phyloP scores from a whole-genome alignment of 345 rosid genomes.

The Anacardium occidentale region DNA sequence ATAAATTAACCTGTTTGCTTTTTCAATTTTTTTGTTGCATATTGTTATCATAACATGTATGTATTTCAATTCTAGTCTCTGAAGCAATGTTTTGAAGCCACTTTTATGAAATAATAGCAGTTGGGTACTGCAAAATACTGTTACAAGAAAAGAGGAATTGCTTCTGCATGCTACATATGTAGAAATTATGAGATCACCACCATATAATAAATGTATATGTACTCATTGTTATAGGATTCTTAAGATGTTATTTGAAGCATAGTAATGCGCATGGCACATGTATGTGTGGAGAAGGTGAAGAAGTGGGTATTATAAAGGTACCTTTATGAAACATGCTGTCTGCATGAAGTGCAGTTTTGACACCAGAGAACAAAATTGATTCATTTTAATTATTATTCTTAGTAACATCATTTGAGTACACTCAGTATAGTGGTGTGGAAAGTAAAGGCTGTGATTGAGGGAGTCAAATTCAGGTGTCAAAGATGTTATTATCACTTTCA shows the following conservation, averaged over 20 bases:
- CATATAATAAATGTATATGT: neutral
- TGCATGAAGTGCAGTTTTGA: slow-evolving; percentile 7
- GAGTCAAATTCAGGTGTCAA: neutral
- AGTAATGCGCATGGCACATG: slow-evolving; percentile 22
- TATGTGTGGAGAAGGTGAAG: slow-evolving; percentile 3
- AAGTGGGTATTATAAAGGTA: slow-evolving; percentile 14
- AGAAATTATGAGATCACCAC: neutral
- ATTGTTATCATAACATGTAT: neutral
- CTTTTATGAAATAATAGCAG: neutral
- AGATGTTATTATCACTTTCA: neutral
- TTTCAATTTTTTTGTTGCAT: neutral
- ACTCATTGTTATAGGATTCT: neutral
- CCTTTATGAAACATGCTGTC: slow-evolving; percentile 7
- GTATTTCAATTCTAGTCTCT: neutral
- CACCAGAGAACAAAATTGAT: neutral
- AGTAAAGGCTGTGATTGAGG: neutral
- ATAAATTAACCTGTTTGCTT: neutral
- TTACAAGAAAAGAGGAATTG: neutral
- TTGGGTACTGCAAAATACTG: neutral
- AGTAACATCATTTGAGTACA: neutral
- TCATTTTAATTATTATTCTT: neutral
- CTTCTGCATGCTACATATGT: neutral
- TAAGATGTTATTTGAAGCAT: slow-evolving; percentile 12
- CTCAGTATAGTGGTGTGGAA: neutral
- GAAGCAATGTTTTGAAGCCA: neutral